These are phyloP conservation scores for Clarkia xantiana DNA, from an alignment of 345 rosid genomes.

Conservation along the genomic window DNA sequence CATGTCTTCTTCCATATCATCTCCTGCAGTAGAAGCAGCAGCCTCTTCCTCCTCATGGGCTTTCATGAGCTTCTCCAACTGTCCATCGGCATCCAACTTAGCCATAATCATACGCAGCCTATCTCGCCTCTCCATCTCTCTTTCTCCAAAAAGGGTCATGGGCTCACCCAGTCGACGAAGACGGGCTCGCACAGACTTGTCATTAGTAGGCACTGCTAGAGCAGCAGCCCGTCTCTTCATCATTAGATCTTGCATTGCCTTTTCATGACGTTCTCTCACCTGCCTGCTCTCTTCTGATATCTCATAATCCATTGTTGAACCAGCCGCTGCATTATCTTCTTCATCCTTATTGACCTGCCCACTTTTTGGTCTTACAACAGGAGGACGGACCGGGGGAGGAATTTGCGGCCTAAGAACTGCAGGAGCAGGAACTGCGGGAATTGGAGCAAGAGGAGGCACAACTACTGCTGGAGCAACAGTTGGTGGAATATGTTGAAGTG, in stretches of 20 bases:
- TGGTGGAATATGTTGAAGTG: constrained; percentile 2
- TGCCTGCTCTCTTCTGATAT: constrained; percentile 57
- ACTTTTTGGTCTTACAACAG: constrained; percentile 25
- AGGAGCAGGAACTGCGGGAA: constrained; percentile 29
- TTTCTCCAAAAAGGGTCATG: constrained; percentile 84
- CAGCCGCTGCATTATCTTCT: constrained; percentile 25
- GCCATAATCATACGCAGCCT: constrained; percentile 81
- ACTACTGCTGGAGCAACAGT: constrained; percentile 23
- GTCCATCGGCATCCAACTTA: constrained; percentile 67
- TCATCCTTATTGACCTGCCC: constrained; percentile 48
- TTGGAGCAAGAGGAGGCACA: constrained; percentile 40
- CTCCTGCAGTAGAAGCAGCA: constrained; percentile 27
- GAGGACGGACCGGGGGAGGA: constrained; percentile 1
- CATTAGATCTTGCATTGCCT: constrained; percentile 65
- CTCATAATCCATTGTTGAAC: constrained; percentile 23
- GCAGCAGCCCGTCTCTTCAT: constrained; percentile 89
- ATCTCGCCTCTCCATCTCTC: constrained; percentile 94
- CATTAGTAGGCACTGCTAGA: constrained; percentile 93
- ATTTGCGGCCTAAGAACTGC: constrained; percentile 12
- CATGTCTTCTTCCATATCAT: constrained; percentile 51
- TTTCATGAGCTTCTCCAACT: constrained; percentile 66
- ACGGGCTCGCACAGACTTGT: constrained; percentile 74
- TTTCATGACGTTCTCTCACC: constrained; percentile 76
- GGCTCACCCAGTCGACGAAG: constrained; percentile 88
- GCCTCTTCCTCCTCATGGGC: constrained; percentile 86